Evolutionary conservation across 306 rosid species (phyloP).

Genomic region (Mimosa pudica): DNA sequence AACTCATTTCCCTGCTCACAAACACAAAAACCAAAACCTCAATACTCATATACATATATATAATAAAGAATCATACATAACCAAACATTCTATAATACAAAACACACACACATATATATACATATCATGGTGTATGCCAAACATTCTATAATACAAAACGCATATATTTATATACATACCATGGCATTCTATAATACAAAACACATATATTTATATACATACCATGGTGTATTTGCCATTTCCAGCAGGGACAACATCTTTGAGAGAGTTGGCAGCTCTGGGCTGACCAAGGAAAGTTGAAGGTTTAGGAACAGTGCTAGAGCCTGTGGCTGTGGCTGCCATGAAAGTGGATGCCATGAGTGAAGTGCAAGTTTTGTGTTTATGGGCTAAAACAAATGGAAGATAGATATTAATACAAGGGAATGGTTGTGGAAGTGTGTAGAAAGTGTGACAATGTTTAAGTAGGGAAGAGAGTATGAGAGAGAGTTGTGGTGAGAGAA

Average conservation of each 20-base stretch:
- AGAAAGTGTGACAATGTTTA: constrained; percentile 21
- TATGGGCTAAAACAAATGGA: background rate
- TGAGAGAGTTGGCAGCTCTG: constrained; percentile 59
- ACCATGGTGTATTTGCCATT: constrained; percentile 83
- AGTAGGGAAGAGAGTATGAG: constrained; percentile 31
- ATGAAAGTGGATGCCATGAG: constrained; percentile 56
- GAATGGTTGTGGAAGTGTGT: constrained; percentile 28
- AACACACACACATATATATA: no score
- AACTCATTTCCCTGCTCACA: constrained; percentile 63
- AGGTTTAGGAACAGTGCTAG: constrained; percentile 67
- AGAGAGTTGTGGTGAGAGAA: constrained; percentile 31
- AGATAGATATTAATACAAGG: background rate
- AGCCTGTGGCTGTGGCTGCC: constrained; percentile 76
- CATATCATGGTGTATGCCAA: background rate
- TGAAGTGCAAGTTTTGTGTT: background rate
- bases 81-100: background rate
- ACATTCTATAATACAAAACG: background rate
- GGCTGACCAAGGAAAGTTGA: constrained; percentile 76
- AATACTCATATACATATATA: background rate
- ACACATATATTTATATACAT: no score
- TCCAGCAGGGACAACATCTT: constrained; percentile 79
- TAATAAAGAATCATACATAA: background rate
- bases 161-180: no score
- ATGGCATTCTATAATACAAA: background rate
- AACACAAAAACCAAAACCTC: constrained; percentile 26